A percentile compares a stretch with the other conserved stretches of the same genome.
Evolutionary conservation across 1,284 basidiomycete genomes (phyloP).

Genomic region (Pseudozyma sp.): DNA sequence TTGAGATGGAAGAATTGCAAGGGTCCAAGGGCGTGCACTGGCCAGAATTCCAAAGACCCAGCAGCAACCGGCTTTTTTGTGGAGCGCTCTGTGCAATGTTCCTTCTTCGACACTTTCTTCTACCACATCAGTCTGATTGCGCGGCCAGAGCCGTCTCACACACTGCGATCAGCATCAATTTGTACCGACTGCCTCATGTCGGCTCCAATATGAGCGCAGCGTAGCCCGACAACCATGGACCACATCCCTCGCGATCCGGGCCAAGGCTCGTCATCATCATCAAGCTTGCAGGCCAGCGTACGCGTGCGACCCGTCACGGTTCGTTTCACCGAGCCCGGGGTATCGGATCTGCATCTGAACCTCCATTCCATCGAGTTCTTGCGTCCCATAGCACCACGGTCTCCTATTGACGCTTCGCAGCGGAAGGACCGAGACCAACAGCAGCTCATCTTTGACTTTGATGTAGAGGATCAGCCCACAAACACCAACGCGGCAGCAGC

Average conservation of each 20-base stretch:
- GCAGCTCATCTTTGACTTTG: conserved; percentile 24
- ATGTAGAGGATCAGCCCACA: conserved; percentile 9
- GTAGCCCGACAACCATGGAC: no score
- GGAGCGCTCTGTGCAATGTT: no score
- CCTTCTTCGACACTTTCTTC: no score
- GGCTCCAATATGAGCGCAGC: no score
- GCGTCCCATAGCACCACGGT: background rate
- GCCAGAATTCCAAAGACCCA: no score
- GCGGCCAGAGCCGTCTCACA: no score
- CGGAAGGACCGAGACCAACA: background rate
- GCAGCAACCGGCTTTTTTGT: no score
- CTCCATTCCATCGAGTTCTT: conserved; percentile 20
- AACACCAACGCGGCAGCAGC: background rate
- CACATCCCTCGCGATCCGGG: conserved; percentile 5
- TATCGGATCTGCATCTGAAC: conserved; percentile 20
- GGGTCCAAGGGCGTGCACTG: no score
- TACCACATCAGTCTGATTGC: no score
- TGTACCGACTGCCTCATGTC: no score
- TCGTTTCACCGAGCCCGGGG: conserved; percentile 46
- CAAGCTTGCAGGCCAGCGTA: conserved; percentile 9
- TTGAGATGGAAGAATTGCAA: no score
- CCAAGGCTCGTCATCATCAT: conserved; percentile 1
- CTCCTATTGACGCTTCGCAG: background rate
- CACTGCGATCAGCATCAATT: no score
- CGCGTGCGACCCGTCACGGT: conserved; percentile 36